A percentile compares a stretch with the other conserved stretches of the same genome.
phyloP scores from a whole-genome alignment of 1,139 yeast genomes.

The Diutina rugosa region DNA sequence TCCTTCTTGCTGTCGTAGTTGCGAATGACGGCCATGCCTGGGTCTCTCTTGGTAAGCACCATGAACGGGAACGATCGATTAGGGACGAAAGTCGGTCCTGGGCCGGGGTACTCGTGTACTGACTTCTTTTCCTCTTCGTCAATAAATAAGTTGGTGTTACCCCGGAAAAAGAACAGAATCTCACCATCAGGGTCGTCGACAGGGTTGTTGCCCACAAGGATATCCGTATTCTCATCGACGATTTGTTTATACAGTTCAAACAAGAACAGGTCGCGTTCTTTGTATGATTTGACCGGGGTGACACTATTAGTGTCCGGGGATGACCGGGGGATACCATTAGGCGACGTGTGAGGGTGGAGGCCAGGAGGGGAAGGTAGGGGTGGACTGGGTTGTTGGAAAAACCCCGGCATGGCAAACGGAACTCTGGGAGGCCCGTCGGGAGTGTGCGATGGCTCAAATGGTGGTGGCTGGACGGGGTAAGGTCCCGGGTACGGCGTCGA shows the following conservation, averaged over 20 bases:
- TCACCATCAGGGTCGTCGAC: background rate
- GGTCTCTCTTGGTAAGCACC: background rate
- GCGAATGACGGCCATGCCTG: background rate
- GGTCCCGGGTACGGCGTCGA: background rate
- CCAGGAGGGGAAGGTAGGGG: background rate
- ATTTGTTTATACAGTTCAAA: background rate
- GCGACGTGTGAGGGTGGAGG: background rate
- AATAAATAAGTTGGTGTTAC: background rate
- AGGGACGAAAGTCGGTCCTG: background rate
- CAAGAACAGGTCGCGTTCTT: background rate
- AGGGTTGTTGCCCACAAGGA: background rate
- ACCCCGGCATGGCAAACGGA: background rate
- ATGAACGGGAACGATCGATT: background rate
- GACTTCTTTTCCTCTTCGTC: background rate
- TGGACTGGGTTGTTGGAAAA: background rate
- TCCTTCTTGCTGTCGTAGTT: background rate
- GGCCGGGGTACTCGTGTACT: background rate
- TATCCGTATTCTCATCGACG: background rate
- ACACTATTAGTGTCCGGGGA: background rate
- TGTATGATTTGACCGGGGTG: background rate
- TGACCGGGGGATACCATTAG: background rate
- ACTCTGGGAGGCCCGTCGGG: background rate
- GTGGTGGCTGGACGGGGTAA: background rate
- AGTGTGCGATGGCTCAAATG: background rate
- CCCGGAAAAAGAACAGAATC: background rate